Percentiles rank a stretch among this genome's conserved stretches.
Conservation (phyloP, 352 stramenopile genomes). For the Pythium myriotylum region DNA sequence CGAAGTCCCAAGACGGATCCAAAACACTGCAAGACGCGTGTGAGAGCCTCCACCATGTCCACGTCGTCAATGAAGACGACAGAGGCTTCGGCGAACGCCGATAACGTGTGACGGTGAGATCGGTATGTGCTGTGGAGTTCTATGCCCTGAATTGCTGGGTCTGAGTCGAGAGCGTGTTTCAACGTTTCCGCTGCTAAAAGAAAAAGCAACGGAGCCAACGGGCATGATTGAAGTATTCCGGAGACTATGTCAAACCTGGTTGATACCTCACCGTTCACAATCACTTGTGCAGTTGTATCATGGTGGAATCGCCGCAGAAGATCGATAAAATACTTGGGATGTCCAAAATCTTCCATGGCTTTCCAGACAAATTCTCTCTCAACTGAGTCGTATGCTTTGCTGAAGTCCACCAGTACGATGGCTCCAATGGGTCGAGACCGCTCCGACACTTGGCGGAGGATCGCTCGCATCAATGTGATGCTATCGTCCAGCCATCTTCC, state of each 20-base stretch:
- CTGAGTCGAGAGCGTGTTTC: background rate
- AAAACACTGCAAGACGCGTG: background rate
- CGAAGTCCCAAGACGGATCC: background rate
- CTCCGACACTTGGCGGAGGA: background rate
- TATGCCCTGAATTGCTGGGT: background rate
- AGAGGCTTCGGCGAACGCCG: background rate
- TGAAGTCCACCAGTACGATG: slow-evolving; percentile 10
- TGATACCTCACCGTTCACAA: too few species aligned
- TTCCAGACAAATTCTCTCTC: background rate
- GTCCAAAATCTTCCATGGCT: background rate
- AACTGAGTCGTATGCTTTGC: slow-evolving; percentile 7
- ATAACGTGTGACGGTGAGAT: background rate
- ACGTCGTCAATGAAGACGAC: background rate
- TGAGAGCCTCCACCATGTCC: background rate
- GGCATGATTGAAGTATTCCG: background rate
- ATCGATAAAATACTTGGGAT: background rate
- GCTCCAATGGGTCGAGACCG: background rate
- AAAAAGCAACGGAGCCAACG: background rate
- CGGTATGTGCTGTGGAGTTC: background rate
- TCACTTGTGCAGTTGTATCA: background rate
- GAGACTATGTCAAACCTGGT: background rate
- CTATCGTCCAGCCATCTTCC: slow-evolving; percentile 6
- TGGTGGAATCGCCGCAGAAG: background rate
- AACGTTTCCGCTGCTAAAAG: background rate
- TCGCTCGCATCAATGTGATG: slow-evolving; percentile 16